These are phyloP conservation scores for Aspergillus ostianus DNA, from an alignment of 495 filamentous ascomycete species.

Conservation along the genomic window DNA sequence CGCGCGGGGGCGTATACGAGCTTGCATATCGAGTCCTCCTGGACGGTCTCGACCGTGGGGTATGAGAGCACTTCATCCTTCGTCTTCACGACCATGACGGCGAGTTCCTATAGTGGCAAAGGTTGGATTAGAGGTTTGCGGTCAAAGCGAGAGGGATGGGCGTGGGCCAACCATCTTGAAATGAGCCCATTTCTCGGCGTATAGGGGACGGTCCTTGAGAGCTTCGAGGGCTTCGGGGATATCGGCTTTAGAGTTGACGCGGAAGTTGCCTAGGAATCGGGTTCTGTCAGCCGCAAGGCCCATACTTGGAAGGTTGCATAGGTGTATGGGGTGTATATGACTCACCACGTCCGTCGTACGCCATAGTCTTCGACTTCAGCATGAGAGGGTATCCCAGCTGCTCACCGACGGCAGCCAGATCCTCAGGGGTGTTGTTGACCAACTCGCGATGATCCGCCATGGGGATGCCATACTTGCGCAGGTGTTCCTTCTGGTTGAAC, in stretches of 20 bases:
- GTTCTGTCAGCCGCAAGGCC: neutral
- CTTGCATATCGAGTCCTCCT: slow-evolving; percentile 95
- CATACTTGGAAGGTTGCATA: neutral
- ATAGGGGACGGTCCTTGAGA: slow-evolving; percentile 70
- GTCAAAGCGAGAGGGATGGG: neutral
- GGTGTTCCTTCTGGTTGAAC: slow-evolving; percentile 83
- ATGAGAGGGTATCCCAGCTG: slow-evolving; percentile 84
- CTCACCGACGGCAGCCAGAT: slow-evolving; percentile 61
- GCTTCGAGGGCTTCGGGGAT: slow-evolving; percentile 65
- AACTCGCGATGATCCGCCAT: slow-evolving; percentile 68
- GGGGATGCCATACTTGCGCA: slow-evolving; percentile 63
- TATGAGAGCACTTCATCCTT: slow-evolving; percentile 76
- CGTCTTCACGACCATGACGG: slow-evolving; percentile 93
- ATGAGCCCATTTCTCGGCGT: slow-evolving; percentile 87
- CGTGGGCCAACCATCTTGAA: slow-evolving; percentile 59
- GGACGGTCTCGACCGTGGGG: slow-evolving; percentile 89
- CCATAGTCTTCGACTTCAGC: slow-evolving; percentile 89
- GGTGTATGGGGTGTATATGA: neutral
- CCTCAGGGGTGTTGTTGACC: slow-evolving; percentile 47
- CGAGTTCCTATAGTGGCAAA: slow-evolving; percentile 57
- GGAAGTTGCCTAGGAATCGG: slow-evolving; percentile 66
- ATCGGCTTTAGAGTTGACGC: slow-evolving; percentile 64
- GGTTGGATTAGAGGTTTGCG: neutral
- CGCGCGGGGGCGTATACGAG: slow-evolving; percentile 85
- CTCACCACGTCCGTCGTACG: slow-evolving; percentile 83